Conservation (phyloP, 2,329 filamentous ascomycete genomes). For the Aspergillus ochraceus region DNA sequence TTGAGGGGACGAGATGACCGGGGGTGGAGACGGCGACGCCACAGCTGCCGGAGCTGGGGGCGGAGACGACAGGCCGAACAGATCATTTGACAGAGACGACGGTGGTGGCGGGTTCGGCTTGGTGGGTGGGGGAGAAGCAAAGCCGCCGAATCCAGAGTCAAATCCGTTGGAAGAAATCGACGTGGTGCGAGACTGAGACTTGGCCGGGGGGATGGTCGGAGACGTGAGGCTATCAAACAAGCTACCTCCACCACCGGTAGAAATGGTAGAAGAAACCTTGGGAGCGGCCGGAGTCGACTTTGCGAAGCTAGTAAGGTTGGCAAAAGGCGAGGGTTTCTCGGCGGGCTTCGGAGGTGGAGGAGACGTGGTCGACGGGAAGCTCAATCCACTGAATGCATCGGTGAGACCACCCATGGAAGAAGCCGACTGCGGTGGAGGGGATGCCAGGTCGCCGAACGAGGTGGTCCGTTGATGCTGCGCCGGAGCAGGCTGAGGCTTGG, state of each 20-base stretch:
- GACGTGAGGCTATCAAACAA: constrained; percentile 76
- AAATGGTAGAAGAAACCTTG: constrained; percentile 49
- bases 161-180: constrained; percentile 59
- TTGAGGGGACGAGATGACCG: constrained; percentile 37
- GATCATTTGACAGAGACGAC: constrained; percentile 66
- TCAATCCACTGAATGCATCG: constrained; percentile 76
- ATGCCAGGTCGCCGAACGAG: constrained; percentile 69
- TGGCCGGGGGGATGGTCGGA: constrained; percentile 53
- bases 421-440: constrained; percentile 38
- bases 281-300: constrained; percentile 47
- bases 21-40: constrained; percentile 44
- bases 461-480: constrained; percentile 58
- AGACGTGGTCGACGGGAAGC: constrained; percentile 56
- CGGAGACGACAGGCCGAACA: constrained; percentile 72
- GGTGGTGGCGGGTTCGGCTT: constrained; percentile 48
- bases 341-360: constrained; percentile 35
- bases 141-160: constrained; percentile 67
- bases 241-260: constrained; percentile 68
- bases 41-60: constrained; percentile 42
- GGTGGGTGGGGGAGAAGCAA: constrained; percentile 47
- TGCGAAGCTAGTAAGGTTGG: constrained; percentile 58
- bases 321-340: constrained; percentile 64
- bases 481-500: constrained; percentile 67
- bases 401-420: constrained; percentile 64
- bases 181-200: constrained; percentile 45